phyloP scores from a whole-genome alignment of 805 yeast species.

The Candida silvicultrix region DNA sequence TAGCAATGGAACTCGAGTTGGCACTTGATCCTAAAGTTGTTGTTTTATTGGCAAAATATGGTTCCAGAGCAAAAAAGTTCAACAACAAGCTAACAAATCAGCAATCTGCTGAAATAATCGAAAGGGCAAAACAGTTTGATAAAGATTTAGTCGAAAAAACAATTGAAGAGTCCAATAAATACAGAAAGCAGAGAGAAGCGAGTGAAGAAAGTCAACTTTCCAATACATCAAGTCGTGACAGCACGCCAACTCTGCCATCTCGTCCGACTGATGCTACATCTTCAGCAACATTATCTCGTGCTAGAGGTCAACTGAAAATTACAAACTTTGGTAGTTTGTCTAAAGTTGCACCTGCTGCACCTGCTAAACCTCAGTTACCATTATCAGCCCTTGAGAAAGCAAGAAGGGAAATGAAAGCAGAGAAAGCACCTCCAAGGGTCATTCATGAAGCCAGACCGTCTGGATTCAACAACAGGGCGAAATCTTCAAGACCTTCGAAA shows the following conservation, averaged over 20 bases:
- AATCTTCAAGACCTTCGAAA: slow-evolving; percentile 14
- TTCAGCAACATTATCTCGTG: slow-evolving; percentile 12
- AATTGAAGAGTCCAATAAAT: slow-evolving; percentile 33
- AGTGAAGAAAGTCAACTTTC: background rate
- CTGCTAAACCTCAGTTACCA: slow-evolving; percentile 23
- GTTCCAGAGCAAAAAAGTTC: slow-evolving; percentile 56
- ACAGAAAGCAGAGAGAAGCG: slow-evolving; percentile 25
- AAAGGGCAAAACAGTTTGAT: slow-evolving; percentile 54
- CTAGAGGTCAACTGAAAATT: slow-evolving; percentile 27
- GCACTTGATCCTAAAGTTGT: slow-evolving; percentile 47
- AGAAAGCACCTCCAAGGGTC: slow-evolving; percentile 21
- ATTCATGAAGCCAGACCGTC: slow-evolving; percentile 43
- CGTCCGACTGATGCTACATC: background rate
- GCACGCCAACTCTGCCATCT: background rate
- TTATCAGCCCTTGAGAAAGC: slow-evolving; percentile 31
- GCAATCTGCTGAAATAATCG: slow-evolving; percentile 59
- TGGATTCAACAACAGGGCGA: slow-evolving; percentile 38
- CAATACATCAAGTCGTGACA: slow-evolving; percentile 3
- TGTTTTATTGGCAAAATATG: slow-evolving; percentile 54
- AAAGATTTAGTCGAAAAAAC: slow-evolving; percentile 46
- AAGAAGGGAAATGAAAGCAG: slow-evolving; percentile 24
- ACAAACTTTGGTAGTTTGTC: slow-evolving; percentile 33
- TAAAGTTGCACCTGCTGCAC: slow-evolving; percentile 19
- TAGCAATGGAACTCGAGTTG: slow-evolving; percentile 51
- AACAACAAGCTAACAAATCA: slow-evolving; percentile 64